Evolutionary conservation across 371 early-diverging fungal species (phyloP), one percentile per base, ranked within the genome.

Genomic region (Mortierella sp.): DNA sequence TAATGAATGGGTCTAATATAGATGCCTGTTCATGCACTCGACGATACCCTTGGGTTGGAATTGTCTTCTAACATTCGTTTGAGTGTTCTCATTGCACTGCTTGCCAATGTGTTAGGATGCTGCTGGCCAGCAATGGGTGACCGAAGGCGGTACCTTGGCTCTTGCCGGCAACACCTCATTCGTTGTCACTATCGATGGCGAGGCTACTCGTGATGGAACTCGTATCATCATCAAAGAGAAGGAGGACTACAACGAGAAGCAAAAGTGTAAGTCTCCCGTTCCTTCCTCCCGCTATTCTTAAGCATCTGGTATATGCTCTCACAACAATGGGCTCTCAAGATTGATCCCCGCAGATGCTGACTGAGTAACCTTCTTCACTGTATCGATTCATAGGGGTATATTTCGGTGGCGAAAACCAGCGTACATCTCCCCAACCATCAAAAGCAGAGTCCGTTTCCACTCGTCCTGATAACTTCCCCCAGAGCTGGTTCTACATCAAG

Each of bases 401-500:
- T 38, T 50, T 50, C 21, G 64, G 69, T 23, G 58, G 57, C 45
- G 62, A 61, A 24, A 64, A 58, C 41, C 47, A 45, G 2, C 64
- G 52, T 31, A 30, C 46, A 43, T 74, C 76, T 1, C 76, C 76
- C 34, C 57, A 69, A 0, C 76, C 76, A 18, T 74, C 76, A 34
- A 68, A 59, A 55, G 76, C 76, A 56, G 76, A 74, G 42, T 74
- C 76, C n/a, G 52, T 74, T 65, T 74, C 76, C 16, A 61, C 58
- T 38, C 69, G 76, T 16, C 76, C 76, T 38, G 69, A 74, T 45
- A 74, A 80, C 48, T 89, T 89, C 79, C 89, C 89, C 39, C 72
- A 78, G 23, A 83, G 83, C 42, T 86, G 84, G 82, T 87, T 89
- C 80, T 89, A 86, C 67, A 81, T 89, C 68, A 89, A 86, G 71